phyloP scores from a whole-genome alignment of 1,139 yeast genomes.

The Kodamaea alishanica region DNA sequence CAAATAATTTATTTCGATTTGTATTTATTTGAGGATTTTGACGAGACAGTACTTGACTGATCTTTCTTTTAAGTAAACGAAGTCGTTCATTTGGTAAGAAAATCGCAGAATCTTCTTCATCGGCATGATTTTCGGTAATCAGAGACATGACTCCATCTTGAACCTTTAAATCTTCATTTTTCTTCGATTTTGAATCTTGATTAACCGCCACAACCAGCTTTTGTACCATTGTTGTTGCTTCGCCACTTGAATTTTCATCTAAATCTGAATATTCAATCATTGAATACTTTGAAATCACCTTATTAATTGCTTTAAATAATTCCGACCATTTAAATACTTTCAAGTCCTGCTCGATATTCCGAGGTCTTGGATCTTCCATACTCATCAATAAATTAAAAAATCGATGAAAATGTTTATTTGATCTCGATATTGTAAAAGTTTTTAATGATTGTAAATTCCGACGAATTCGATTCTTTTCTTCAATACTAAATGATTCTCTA shows the following conservation, averaged over 20 bases:
- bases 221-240: background rate
- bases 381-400: constrained; percentile 62
- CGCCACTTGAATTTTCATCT: background rate
- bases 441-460: constrained; percentile 64
- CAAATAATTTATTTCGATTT: constrained; percentile 15
- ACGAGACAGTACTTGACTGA: constrained; percentile 7
- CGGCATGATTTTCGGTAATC: constrained; percentile 1
- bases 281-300: constrained; percentile 61
- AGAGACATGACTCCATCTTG: background rate
- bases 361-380: constrained; percentile 63
- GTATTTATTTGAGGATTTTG: constrained; percentile 7
- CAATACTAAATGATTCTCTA: constrained; percentile 56
- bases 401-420: constrained; percentile 38
- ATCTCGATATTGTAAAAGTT: constrained; percentile 58
- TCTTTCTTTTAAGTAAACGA: constrained; percentile 24
- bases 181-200: background rate
- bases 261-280: constrained; percentile 3
- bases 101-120: constrained; percentile 5
- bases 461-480: constrained; percentile 67
- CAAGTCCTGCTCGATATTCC: constrained; percentile 70
- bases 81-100: constrained; percentile 28
- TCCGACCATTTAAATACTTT: constrained; percentile 64
- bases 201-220: background rate
- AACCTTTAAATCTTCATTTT: background rate
- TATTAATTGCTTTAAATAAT: constrained; percentile 51